Conservation (phyloP, 2,329 filamentous ascomycete species). For the Leptographium radiaticola region DNA sequence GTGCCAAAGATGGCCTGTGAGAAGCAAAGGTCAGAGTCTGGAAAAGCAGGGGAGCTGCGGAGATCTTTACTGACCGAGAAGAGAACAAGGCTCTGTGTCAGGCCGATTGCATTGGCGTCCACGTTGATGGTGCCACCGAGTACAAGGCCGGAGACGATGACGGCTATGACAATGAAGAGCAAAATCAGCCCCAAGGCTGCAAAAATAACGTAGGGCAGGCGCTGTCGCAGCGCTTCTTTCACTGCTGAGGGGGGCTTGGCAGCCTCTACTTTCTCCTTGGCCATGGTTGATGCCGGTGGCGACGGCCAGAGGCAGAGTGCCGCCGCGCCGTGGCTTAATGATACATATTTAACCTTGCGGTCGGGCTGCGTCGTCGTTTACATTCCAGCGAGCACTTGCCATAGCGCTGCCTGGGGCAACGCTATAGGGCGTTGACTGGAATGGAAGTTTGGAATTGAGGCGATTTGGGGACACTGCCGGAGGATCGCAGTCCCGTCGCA, state of each 20-base stretch:
- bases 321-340: background rate
- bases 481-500: background rate
- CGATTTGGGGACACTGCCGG: too few relatives aligned
- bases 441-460: background rate
- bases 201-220: conserved; percentile 9
- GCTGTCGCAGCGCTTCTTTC: background rate
- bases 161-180: conserved; percentile 9
- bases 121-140: conserved; percentile 11
- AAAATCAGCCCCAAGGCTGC: conserved; percentile 6
- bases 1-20: conserved; percentile 16
- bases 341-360: background rate
- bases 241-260: background rate
- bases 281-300: background rate
- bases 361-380: background rate
- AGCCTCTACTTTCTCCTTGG: background rate
- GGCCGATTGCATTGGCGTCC: conserved; percentile 9
- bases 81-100: conserved; percentile 14
- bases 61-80: conserved; percentile 7
- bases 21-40: background rate
- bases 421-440: background rate
- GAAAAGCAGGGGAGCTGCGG: too few relatives aligned
- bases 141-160: conserved; percentile 13
- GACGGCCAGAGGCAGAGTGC: background rate
- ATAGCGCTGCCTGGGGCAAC: background rate
- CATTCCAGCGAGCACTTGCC: background rate